These are phyloP conservation scores for Cystofilobasidium capitatum DNA, from an alignment of 768 basidiomycete species.

Conservation along the genomic window DNA sequence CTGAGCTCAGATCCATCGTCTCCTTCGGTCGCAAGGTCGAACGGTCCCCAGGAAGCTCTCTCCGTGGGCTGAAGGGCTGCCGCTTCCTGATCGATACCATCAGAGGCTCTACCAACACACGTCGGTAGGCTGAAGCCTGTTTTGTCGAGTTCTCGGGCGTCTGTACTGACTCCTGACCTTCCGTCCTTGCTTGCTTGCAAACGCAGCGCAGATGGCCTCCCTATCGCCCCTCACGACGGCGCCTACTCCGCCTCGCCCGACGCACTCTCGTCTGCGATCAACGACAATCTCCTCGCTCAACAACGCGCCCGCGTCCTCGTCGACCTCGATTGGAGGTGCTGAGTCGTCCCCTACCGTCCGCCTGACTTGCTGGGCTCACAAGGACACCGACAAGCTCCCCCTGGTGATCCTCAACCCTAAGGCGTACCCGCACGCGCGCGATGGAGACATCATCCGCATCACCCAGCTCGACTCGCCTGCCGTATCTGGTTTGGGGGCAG, in stretches of 20 bases:
- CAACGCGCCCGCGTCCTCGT: not conserved
- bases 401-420: slow-evolving; percentile 23
- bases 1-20: no score
- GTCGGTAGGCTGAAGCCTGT: no score
- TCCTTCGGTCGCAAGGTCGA: no score
- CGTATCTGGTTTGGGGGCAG: not conserved
- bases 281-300: slow-evolving; percentile 5
- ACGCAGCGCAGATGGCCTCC: not conserved
- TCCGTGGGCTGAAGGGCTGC: no score
- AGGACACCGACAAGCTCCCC: slow-evolving; percentile 6
- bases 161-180: no score
- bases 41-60: no score
- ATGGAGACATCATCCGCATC: slow-evolving; percentile 17
- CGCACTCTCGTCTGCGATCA: not conserved
- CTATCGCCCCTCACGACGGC: not conserved
- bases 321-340: not conserved
- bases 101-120: no score
- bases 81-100: no score
- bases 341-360: not conserved
- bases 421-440: slow-evolving; percentile 14
- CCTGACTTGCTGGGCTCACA: slow-evolving; percentile 5
- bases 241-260: not conserved
- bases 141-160: no score
- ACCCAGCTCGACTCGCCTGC: slow-evolving; percentile 1
- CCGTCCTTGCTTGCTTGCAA: not conserved